Base-by-base conservation (phyloP, 345 rosid genomes). In the Passiflora organensis region DNA sequence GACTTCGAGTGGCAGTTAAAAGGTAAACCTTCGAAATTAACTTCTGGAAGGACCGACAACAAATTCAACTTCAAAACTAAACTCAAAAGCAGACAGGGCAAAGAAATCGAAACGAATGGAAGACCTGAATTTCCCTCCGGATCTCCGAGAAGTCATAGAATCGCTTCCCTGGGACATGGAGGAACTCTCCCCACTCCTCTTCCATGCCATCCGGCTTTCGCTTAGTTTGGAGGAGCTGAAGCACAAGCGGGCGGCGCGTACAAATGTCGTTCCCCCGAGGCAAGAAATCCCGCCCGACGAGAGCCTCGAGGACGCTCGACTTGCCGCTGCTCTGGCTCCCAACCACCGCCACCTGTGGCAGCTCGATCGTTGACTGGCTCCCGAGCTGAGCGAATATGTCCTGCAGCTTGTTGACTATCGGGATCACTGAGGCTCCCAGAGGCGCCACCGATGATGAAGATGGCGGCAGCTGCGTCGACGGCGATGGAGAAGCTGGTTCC, bases 321-420 rank as follows among this genome's bases (percentile, higher is more conserved):
- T 74, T 74, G 19, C 79, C 82, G 43, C 79, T 71, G 63, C 82
- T 78, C 80, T 82, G 82, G 11, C 84, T 76, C 3, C 84, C 84
- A 25, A 82, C 82, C 19, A 79, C 84, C 23, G 72, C 84, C 23
- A 82, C 80, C 13, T 76, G 71, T 1, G 87, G 84, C 43, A 78
- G 62, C 17, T 49, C 38, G 13, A 61, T 13, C n/a, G 43, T 20
- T 48, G 69, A 25, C 14, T 75, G 68, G 36, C 24, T 18, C n/a
- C 59, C 59, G n/a, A 69, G 43, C 5, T 62, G 63, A 24, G 65
- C 63, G n/a, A 75, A 32, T 28, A 71, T 75, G 51, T 75, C 79
- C 37, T 67, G 73, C 13, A 75, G 60, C 59, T 59, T 63, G 60
- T 64, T 64, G 53, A 75, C 45, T 6, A 61, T 54, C 41, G 76